Percentiles rank a stretch among this genome's conserved stretches.
Conservation (phyloP, 2,329 filamentous ascomycete genomes). For the Cercospora zeae-maydis region DNA sequence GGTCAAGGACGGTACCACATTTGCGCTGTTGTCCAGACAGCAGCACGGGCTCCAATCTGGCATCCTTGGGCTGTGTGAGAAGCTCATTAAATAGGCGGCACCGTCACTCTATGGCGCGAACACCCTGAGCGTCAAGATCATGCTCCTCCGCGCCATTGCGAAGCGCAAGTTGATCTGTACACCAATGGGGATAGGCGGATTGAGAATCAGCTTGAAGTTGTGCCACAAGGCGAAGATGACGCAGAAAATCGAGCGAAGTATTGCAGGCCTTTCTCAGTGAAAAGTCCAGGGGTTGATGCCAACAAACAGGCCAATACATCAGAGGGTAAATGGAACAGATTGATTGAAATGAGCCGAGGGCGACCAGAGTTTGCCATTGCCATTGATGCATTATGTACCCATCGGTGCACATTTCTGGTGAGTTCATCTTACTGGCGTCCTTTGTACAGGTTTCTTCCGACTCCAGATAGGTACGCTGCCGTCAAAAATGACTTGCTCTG, state of each 20-base stretch:
- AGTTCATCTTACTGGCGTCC: not conserved
- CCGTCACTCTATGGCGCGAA: no score
- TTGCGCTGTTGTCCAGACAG: no score
- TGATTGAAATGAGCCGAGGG: not conserved
- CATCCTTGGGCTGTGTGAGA: no score
- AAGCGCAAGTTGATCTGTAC: not conserved
- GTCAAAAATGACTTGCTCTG: not conserved
- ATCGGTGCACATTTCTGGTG: not conserved
- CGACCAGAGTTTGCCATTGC: not conserved
- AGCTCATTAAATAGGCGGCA: no score
- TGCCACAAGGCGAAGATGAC: not conserved
- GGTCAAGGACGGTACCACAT: no score
- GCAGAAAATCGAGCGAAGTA: not conserved
- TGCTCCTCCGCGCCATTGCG: not conserved
- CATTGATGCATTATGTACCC: not conserved
- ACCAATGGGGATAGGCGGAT: not conserved
- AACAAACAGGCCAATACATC: not conserved
- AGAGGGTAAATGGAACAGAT: not conserved
- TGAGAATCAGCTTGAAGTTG: not conserved
- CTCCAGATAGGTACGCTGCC: not conserved
- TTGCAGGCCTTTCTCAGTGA: not conserved
- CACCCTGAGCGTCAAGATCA: not conserved
- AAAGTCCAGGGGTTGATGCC: not conserved
- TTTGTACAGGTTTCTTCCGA: not conserved
- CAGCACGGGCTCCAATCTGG: no score